Conservation (phyloP, 768 basidiomycete species). For the Trametes maxima region DNA sequence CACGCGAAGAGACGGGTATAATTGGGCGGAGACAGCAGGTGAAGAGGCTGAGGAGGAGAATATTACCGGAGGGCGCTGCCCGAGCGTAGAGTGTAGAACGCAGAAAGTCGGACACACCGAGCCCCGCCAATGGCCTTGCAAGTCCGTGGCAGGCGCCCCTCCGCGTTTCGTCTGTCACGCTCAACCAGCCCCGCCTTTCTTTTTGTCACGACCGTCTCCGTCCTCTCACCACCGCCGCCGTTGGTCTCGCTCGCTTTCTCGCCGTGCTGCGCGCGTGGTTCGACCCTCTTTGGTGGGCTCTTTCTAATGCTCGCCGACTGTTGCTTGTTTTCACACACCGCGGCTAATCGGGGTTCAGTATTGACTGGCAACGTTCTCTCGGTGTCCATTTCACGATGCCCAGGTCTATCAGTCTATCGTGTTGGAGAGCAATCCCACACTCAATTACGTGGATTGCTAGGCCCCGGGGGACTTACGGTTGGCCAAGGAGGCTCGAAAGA, state of each 20-base stretch:
- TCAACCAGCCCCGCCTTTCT: neutral
- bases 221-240: neutral
- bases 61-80: conserved; percentile 6
- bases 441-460: too few species aligned
- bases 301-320: too few species aligned
- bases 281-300: neutral
- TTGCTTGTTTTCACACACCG: neutral
- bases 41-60: conserved; percentile 16
- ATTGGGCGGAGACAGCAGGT: conserved; percentile 16
- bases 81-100: neutral
- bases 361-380: neutral
- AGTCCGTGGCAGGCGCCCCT: conserved; percentile 6
- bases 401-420: too few species aligned
- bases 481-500: too few species aligned
- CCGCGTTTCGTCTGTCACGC: conserved; percentile 15
- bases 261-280: neutral
- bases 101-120: neutral
- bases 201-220: neutral
- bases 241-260: neutral
- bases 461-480: too few species aligned
- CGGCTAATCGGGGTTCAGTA: neutral
- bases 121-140: conserved; percentile 7
- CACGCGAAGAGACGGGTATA: conserved; percentile 2
- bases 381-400: neutral
- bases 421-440: too few species aligned